Conservation (phyloP, 352 stramenopile genomes). For the Salisapilia sapeloensis region DNA sequence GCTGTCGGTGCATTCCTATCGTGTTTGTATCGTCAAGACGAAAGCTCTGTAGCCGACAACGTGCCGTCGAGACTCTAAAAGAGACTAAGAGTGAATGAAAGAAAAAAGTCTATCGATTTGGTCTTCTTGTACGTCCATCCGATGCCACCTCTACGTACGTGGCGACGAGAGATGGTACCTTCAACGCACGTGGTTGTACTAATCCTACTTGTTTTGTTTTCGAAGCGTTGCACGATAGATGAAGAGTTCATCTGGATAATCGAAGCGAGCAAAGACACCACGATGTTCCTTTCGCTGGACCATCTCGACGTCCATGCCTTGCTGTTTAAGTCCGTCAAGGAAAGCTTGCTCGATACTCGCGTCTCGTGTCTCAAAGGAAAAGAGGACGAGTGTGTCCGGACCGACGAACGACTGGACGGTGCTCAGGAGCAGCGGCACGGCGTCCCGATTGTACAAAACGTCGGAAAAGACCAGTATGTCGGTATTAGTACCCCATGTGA, state of each 20-base stretch:
- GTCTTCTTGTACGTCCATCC: too few species aligned
- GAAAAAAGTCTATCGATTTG: too few species aligned
- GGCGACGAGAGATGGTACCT: too few species aligned
- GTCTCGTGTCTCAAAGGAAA: slow-evolving; percentile 27
- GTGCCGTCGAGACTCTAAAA: too few species aligned
- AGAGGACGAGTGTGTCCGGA: slow-evolving; percentile 12
- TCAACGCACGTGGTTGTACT: too few species aligned
- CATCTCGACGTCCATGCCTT: slow-evolving; percentile 10
- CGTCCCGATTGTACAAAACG: slow-evolving; percentile 23
- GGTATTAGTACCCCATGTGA: slow-evolving; percentile 4
- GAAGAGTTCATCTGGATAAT: slow-evolving; percentile 25
- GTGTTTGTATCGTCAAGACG: slow-evolving; percentile 27
- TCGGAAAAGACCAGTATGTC: slow-evolving; percentile 33
- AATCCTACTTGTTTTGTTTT: too few species aligned
- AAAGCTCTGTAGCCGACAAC: slow-evolving; percentile 5
- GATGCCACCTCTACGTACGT: too few species aligned
- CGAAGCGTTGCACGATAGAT: slow-evolving; percentile 18
- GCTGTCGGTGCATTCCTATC: slow-evolving; percentile 46
- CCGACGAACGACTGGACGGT: slow-evolving; percentile 13
- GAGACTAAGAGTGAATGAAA: too few species aligned
- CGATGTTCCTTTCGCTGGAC: slow-evolving; percentile 6
- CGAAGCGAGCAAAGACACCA: slow-evolving; percentile 10
- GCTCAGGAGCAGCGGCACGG: slow-evolving; percentile 14
- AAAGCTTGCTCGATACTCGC: slow-evolving; percentile 17
- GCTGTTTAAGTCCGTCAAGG: slow-evolving; percentile 9